Conservation (phyloP, 805 yeast genomes). For the Ogataea methylovora region DNA sequence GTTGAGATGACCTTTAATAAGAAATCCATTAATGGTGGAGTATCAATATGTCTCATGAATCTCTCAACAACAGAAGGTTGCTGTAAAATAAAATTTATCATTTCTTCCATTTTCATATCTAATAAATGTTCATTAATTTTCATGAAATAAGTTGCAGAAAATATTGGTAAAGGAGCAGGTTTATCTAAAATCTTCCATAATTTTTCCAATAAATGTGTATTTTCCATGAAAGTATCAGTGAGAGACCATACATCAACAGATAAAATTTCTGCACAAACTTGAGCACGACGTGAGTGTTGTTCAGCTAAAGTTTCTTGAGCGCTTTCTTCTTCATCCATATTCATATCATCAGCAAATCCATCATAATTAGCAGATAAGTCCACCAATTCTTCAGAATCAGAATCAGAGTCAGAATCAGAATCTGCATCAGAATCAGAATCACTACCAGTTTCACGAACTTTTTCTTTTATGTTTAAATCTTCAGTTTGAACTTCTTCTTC, state of each 20-base stretch:
- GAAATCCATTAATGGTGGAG: slow-evolving; percentile 93
- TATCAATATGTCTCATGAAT: slow-evolving; percentile 79
- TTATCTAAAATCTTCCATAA: slow-evolving; percentile 78
- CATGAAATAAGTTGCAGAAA: slow-evolving; percentile 81
- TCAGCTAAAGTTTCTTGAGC: slow-evolving; percentile 27
- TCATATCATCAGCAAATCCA: slow-evolving; percentile 12
- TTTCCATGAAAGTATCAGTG: slow-evolving; percentile 83
- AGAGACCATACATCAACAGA: slow-evolving; percentile 92
- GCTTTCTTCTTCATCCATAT: slow-evolving; percentile 16
- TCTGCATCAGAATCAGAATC: slow-evolving; percentile 7
- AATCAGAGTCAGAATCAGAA: slow-evolving; percentile 13
- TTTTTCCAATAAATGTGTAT: slow-evolving; percentile 51
- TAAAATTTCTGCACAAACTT: slow-evolving; percentile 80
- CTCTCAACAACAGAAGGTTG: slow-evolving; percentile 69
- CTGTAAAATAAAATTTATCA: slow-evolving; percentile 61
- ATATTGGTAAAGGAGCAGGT: slow-evolving; percentile 59
- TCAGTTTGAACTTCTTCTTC: slow-evolving; percentile 12
- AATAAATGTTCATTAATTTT: slow-evolving; percentile 84
- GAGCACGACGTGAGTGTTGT: slow-evolving; percentile 37
- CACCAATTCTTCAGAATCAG: slow-evolving; percentile 10
- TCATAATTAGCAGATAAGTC: slow-evolving; percentile 7
- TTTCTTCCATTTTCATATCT: slow-evolving; percentile 81
- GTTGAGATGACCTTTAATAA: slow-evolving; percentile 83
- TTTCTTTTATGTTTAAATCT: slow-evolving; percentile 11
- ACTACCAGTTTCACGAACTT: neutral